These are phyloP conservation scores for Candida gigantensis DNA, from an alignment of 1,139 yeast species.

Conservation along the genomic window DNA sequence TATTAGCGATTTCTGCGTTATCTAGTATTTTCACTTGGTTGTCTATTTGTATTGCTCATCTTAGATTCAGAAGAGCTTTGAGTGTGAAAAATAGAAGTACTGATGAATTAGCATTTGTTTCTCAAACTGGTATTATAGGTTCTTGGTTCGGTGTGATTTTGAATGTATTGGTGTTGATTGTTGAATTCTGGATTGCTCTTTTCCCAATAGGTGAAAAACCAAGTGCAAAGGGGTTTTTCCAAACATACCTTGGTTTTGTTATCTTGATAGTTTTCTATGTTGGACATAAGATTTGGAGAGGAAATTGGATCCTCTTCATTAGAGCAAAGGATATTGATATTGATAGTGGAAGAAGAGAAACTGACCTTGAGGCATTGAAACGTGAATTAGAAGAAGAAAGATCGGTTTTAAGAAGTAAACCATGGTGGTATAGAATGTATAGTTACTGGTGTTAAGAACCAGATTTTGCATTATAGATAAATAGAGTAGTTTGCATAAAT, in stretches of 20 bases:
- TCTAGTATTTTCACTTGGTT: slow-evolving; percentile 45
- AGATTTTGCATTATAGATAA: too few species aligned
- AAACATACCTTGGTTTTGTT: slow-evolving; percentile 39
- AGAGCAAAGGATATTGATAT: slow-evolving; percentile 41
- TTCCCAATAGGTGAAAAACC: slow-evolving; percentile 42
- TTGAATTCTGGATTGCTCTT: slow-evolving; percentile 50
- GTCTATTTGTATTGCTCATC: slow-evolving; percentile 37
- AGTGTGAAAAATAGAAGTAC: slow-evolving; percentile 38
- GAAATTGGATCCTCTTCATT: slow-evolving; percentile 36
- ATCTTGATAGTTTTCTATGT: slow-evolving; percentile 37
- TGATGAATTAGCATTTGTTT: slow-evolving; percentile 53
- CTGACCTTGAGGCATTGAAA: slow-evolving; percentile 43
- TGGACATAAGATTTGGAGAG: slow-evolving; percentile 45
- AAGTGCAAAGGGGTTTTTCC: slow-evolving; percentile 36
- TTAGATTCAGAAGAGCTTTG: slow-evolving; percentile 40
- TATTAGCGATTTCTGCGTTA: slow-evolving; percentile 40
- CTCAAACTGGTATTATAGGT: slow-evolving; percentile 59
- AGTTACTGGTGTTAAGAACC: slow-evolving; percentile 25
- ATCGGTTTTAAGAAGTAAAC: slow-evolving; percentile 33
- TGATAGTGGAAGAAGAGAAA: slow-evolving; percentile 45
- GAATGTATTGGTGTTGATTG: slow-evolving; percentile 51
- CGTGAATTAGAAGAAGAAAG: slow-evolving; percentile 44
- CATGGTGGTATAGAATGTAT: slow-evolving; percentile 34
- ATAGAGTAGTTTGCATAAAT: too few species aligned
- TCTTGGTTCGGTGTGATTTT: slow-evolving; percentile 51